Percentiles rank a stretch among this genome's conserved stretches.
phyloP scores from a whole-genome alignment of 2,329 filamentous ascomycete species.

The Alternaria burnsii region DNA sequence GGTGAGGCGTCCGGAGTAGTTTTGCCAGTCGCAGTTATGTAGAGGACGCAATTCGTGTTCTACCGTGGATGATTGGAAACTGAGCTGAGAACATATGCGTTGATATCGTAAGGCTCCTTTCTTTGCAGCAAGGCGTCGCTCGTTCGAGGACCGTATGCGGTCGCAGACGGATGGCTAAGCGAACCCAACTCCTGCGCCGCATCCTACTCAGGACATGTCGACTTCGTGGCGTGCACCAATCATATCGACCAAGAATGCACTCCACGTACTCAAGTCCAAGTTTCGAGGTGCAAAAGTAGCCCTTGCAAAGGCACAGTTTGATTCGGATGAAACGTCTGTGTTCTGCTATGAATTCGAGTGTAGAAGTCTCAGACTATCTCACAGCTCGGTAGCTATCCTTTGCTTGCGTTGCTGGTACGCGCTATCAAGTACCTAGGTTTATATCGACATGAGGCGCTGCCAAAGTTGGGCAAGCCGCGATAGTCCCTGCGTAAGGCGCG shows the following conservation, averaged over 20 bases:
- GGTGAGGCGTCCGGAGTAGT: not conserved
- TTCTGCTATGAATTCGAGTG: slow-evolving; percentile 77
- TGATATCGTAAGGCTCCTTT: not conserved
- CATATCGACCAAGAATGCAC: slow-evolving; percentile 25
- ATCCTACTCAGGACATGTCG: slow-evolving; percentile 31
- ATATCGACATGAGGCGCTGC: slow-evolving; percentile 74
- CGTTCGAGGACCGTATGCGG: slow-evolving; percentile 16
- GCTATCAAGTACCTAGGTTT: slow-evolving; percentile 69
- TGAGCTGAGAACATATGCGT: not conserved
- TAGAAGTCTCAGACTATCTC: slow-evolving; percentile 66
- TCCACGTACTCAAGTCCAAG: slow-evolving; percentile 33
- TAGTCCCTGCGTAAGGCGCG: slow-evolving; percentile 45
- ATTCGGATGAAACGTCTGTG: slow-evolving; percentile 56
- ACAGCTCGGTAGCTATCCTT: slow-evolving; percentile 56
- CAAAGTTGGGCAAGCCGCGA: slow-evolving; percentile 50
- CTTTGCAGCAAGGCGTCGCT: slow-evolving; percentile 9
- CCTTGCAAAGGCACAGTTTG: slow-evolving; percentile 51
- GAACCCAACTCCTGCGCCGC: slow-evolving; percentile 34
- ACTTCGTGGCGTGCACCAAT: slow-evolving; percentile 36
- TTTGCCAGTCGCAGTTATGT: not conserved
- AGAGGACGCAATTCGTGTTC: not conserved
- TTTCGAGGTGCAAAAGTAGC: slow-evolving; percentile 47
- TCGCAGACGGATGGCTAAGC: slow-evolving; percentile 35
- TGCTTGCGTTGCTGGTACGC: slow-evolving; percentile 60
- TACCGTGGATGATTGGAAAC: slow-evolving; percentile 3